A percentile compares a stretch with the other conserved stretches of the same genome.
These are phyloP conservation scores for Penicillium riverlandense DNA, from an alignment of 495 filamentous ascomycete genomes.

Conservation along the genomic window DNA sequence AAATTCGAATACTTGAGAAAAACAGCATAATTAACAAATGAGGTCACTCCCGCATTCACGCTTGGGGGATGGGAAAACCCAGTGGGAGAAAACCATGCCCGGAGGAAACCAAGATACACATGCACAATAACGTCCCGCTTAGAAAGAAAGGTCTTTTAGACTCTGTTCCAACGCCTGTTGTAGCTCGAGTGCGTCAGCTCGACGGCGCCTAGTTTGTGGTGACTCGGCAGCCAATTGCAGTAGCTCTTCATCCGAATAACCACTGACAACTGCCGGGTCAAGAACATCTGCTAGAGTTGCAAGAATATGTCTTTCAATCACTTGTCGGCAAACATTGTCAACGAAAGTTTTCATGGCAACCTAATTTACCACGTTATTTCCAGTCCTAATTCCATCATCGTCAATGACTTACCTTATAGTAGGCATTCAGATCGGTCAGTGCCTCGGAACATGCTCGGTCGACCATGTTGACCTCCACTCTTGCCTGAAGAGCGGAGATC, in stretches of 20 bases:
- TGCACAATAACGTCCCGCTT: neutral
- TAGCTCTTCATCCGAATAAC: conserved; percentile 1
- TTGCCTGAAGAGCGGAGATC: conserved; percentile 7
- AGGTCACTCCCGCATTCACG: too few relatives aligned
- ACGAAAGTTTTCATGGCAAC: conserved; percentile 33
- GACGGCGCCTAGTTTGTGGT: neutral
- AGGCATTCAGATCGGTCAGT: conserved; percentile 12
- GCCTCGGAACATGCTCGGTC: conserved; percentile 18
- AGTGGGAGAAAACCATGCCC: too few relatives aligned
- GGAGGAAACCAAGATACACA: too few relatives aligned
- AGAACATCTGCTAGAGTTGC: conserved; percentile 2
- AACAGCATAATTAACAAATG: too few relatives aligned
- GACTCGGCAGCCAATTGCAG: conserved; percentile 5
- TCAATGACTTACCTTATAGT: conserved; percentile 22
- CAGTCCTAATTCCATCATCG: neutral
- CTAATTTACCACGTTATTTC: conserved; percentile 6
- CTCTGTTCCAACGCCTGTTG: conserved; percentile 4
- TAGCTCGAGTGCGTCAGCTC: conserved; percentile 1
- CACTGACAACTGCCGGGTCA: neutral
- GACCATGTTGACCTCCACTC: conserved; percentile 14
- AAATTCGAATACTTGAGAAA: too few relatives aligned
- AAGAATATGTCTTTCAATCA: conserved; percentile 5
- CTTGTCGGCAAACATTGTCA: conserved; percentile 26
- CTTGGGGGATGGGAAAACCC: too few relatives aligned
- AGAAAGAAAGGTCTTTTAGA: conserved; percentile 1